Base-by-base conservation (phyloP, 164 flowering plant species). In the Pachysandra terminalis region DNA sequence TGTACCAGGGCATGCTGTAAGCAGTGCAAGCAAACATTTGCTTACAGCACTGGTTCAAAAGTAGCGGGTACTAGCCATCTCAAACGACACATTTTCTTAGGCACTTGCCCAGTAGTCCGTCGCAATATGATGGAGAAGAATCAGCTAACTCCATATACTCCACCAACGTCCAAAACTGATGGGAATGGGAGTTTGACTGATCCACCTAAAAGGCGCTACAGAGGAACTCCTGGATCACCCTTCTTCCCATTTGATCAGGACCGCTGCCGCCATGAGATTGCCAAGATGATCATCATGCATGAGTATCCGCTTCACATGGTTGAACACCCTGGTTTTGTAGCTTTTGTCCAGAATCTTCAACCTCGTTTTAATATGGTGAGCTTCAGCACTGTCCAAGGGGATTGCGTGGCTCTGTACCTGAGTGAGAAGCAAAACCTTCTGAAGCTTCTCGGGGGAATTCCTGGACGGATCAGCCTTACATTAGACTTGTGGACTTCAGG, bases 11-110 rank as follows among this genome's bases (percentile, higher is more conserved):
- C 98, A 7, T 74, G 59, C 75, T 91, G 96, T 76, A 94, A 86
- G 45, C 88, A 83, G 65, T 91, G 97, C 82, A 83, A 86, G 59
- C 85, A 79, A 71, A 78, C 92, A 19, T 91, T 89, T 83, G 91
- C 97, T 7, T 90, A 93, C 63, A 89, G 84, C 28, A 84, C 76
- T 49, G 96, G 95, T 56, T 64, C 85, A 63, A 93, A 90, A 73
- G 72, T 80, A 53, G 84, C 93, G 3, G 98, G 97, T 25, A 94
- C 96, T 16, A 91, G 95, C 80, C 98, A 91, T 78, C 96, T 94
- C 19, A 90, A 84, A 62, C 83, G 97, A 24, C 98, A 94, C 65
- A 85, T 93, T 75, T 65, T 76, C 40, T 57, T 78, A 73, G 96
- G 90, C 12, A 84, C 78, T 71, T 91, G 96, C 68, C 88, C 87